A percentile compares a stretch with the other conserved stretches of the same genome.
phyloP scores from a whole-genome alignment of 805 yeast genomes.

The Lipomyces orientalis region DNA sequence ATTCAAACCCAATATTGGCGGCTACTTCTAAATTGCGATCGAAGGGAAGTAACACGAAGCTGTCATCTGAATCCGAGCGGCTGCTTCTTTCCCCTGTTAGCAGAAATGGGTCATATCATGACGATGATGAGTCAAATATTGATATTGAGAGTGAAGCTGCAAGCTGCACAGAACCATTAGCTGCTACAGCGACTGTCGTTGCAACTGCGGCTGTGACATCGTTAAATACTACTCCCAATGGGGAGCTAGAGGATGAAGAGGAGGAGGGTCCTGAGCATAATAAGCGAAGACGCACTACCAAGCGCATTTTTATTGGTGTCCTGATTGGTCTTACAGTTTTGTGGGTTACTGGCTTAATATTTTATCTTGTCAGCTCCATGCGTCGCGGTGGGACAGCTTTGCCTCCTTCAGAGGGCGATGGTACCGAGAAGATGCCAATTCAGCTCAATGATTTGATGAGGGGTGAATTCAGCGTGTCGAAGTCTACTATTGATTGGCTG shows the following conservation, averaged over 20 bases:
- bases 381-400: conserved; percentile 8
- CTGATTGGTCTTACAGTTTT: conserved; percentile 20
- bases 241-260: neutral
- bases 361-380: conserved; percentile 25
- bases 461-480: conserved; percentile 30
- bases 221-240: conserved; percentile 1
- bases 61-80: conserved; percentile 26
- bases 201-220: conserved; percentile 24
- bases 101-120: conserved; percentile 13
- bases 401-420: conserved; percentile 12
- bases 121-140: conserved; percentile 4
- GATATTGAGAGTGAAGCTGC: conserved; percentile 17
- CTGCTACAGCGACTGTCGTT: conserved; percentile 10
- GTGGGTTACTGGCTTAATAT: conserved; percentile 31
- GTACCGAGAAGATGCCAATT: conserved; percentile 14
- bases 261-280: conserved; percentile 6
- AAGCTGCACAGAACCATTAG: conserved; percentile 2
- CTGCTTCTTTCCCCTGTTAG: conserved; percentile 22
- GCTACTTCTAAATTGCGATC: conserved; percentile 15
- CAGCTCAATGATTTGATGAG: conserved; percentile 21
- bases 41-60: neutral
- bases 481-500: conserved; percentile 28
- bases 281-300: conserved; percentile 17
- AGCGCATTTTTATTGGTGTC: conserved; percentile 28
- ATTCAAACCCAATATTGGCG: conserved; percentile 9